These are phyloP conservation scores for Leishmania braziliensis DNA, from an alignment of 208 protist species.

Conservation along the genomic window DNA sequence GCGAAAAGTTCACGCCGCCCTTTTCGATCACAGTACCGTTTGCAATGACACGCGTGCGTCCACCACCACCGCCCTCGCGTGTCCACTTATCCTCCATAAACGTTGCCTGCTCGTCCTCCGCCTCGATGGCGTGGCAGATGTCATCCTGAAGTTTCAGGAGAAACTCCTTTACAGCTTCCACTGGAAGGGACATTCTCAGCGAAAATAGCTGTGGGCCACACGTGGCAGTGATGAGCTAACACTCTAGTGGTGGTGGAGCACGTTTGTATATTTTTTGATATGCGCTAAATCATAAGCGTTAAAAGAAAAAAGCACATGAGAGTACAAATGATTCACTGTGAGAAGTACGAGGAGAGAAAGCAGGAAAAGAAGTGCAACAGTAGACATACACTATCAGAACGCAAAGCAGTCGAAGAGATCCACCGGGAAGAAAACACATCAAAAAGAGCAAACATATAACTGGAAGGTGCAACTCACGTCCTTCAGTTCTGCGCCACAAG, in stretches of 20 bases:
- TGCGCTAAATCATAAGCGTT: neutral
- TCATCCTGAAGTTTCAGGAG: constrained; percentile 48
- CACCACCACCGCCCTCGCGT: constrained; percentile 51
- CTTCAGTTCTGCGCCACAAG: neutral
- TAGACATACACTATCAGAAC: neutral
- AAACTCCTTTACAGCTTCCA: constrained; percentile 40
- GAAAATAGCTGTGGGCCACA: neutral
- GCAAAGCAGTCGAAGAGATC: neutral
- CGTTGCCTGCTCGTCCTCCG: constrained; percentile 42
- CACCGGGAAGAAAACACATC: neutral
- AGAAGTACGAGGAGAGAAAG: too few relatives aligned
- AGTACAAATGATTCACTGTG: neutral
- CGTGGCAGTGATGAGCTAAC: neutral
- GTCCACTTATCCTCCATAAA: constrained; percentile 70
- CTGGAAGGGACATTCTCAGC: constrained; percentile 16
- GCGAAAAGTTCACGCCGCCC: constrained; percentile 80
- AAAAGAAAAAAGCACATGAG: neutral
- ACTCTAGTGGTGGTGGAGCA: neutral
- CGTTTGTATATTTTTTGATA: neutral
- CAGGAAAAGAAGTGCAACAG: neutral
- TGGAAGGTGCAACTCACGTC: neutral
- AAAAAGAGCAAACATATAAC: neutral
- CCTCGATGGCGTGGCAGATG: constrained; percentile 54
- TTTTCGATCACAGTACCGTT: constrained; percentile 70
- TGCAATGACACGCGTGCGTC: constrained; percentile 60